Percentiles rank a stretch among this genome's conserved stretches.
Conservation (phyloP, 345 rosid genomes). For the Arabis hirsuta region DNA sequence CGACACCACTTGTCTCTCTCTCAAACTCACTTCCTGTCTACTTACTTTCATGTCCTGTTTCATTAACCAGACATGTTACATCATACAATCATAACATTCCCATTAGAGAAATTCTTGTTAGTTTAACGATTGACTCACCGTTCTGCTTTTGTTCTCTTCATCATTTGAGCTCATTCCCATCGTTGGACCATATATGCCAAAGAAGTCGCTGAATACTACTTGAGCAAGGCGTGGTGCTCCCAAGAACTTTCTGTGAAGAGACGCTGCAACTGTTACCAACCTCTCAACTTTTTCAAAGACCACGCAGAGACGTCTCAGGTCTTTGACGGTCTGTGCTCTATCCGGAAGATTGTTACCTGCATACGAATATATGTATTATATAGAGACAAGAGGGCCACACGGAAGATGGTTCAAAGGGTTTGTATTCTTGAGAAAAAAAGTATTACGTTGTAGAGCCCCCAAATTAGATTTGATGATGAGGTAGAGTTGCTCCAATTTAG, state of each 20-base stretch:
- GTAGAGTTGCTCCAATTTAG: constrained; percentile 78
- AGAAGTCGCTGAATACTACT: constrained; percentile 73
- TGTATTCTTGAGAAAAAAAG: constrained; percentile 11
- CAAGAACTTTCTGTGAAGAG: constrained; percentile 82
- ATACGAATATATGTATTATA: constrained; percentile 26
- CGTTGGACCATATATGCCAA: constrained; percentile 55
- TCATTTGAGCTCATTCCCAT: constrained; percentile 63
- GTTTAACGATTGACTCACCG: constrained; percentile 27
- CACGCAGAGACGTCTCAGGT: constrained; percentile 63
- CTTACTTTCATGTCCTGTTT: constrained; percentile 64
- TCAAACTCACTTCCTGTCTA: constrained; percentile 55
- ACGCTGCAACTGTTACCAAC: constrained; percentile 74
- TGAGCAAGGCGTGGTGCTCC: constrained; percentile 73
- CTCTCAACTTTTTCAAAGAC: constrained; percentile 84
- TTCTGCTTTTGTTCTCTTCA: constrained; percentile 38
- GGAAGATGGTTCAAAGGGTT: constrained; percentile 1
- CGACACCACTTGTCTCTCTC: constrained; percentile 67
- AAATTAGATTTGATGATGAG: constrained; percentile 62
- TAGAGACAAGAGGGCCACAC: constrained; percentile 5
- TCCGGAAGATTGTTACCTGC: constrained; percentile 65
- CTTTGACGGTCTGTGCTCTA: constrained; percentile 58
- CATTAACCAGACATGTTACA: constrained; percentile 18
- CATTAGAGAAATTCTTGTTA: constrained; percentile 1
- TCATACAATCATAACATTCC: background rate
- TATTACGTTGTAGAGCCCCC: constrained; percentile 67